These are phyloP conservation scores for Malassezia arunalokei DNA, from an alignment of 1,284 basidiomycete species.

Conservation along the genomic window DNA sequence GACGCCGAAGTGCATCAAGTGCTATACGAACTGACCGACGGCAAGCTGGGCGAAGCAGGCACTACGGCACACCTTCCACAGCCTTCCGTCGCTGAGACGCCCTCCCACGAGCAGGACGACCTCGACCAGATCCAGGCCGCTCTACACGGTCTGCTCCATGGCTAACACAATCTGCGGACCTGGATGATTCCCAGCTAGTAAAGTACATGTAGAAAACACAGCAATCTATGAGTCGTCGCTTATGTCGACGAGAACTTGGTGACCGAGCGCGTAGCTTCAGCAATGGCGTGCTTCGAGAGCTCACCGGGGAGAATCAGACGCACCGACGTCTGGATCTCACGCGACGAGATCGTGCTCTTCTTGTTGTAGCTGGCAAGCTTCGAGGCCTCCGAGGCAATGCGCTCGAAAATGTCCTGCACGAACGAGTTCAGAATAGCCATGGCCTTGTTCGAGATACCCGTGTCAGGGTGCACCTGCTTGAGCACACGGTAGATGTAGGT, in stretches of 20 bases:
- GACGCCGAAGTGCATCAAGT: constrained; percentile 96
- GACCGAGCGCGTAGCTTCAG: constrained; percentile 61
- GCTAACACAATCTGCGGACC: constrained; percentile 9
- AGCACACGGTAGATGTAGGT: constrained; percentile 52
- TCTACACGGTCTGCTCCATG: constrained; percentile 37
- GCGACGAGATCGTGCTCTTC: constrained; percentile 47
- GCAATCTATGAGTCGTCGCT: constrained; percentile 5
- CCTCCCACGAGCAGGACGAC: constrained; percentile 27
- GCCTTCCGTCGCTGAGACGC: constrained; percentile 21
- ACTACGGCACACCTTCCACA: constrained; percentile 30
- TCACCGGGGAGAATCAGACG: constrained; percentile 52
- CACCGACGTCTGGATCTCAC: constrained; percentile 47
- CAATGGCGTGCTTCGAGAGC: constrained; percentile 69
- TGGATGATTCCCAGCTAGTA: constrained; percentile 12
- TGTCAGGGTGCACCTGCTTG: constrained; percentile 52
- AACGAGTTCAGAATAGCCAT: constrained; percentile 48
- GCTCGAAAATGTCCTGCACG: constrained; percentile 50
- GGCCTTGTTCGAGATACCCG: constrained; percentile 50
- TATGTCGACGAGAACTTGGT: constrained; percentile 54
- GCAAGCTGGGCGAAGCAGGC: constrained; percentile 53
- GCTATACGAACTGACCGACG: constrained; percentile 85
- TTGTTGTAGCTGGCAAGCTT: constrained; percentile 47
- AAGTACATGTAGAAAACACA: constrained; percentile 15
- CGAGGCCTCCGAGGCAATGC: constrained; percentile 47
- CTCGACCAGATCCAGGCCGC: constrained; percentile 43